phyloP scores from a whole-genome alignment of 495 filamentous ascomycete genomes.

The Neurospora sp. region DNA sequence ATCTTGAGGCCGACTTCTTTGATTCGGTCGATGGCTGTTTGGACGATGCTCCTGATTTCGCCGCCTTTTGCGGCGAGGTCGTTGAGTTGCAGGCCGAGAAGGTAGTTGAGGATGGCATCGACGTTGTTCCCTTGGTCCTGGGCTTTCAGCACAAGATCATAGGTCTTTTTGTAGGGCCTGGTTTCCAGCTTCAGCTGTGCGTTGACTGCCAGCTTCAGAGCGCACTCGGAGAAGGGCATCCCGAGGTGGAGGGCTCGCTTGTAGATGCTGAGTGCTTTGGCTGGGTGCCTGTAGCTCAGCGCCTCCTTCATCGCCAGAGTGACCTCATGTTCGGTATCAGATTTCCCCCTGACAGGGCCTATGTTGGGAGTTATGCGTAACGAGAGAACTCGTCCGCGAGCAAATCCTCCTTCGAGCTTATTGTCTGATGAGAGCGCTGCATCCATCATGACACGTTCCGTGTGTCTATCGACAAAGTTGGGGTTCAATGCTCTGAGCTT shows the following conservation, averaged over 20 bases:
- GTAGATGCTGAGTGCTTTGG: conserved; percentile 23
- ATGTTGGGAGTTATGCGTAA: conserved; percentile 9
- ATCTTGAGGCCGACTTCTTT: conserved; percentile 14
- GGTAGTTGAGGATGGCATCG: conserved; percentile 19
- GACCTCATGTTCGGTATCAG: conserved; percentile 18
- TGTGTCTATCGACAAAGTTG: conserved; percentile 18
- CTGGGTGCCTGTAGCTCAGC: conserved; percentile 10
- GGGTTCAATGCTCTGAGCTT: conserved; percentile 22
- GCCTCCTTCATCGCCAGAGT: conserved; percentile 28
- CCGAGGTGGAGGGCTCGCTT: conserved; percentile 20
- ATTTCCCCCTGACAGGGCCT: conserved; percentile 14
- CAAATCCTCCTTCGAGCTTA: conserved; percentile 8
- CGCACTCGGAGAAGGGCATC: conserved; percentile 20
- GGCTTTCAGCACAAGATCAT: conserved; percentile 23
- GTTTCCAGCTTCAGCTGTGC: conserved; percentile 22
- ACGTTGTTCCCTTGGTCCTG: conserved; percentile 26
- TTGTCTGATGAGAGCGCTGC: conserved; percentile 17
- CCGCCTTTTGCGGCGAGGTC: conserved; percentile 1
- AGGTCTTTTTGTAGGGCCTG: conserved; percentile 10
- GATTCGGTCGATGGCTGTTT: conserved; percentile 8
- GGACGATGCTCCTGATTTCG: background rate
- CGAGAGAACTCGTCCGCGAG: conserved; percentile 12
- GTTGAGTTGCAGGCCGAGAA: conserved; percentile 15
- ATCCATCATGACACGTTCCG: conserved; percentile 28
- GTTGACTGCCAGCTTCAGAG: conserved; percentile 30